A percentile compares a stretch with the other conserved stretches of the same genome.
These are phyloP conservation scores for Pseudomassariella vexata DNA, from an alignment of 2,329 filamentous ascomycete genomes.

Conservation along the genomic window DNA sequence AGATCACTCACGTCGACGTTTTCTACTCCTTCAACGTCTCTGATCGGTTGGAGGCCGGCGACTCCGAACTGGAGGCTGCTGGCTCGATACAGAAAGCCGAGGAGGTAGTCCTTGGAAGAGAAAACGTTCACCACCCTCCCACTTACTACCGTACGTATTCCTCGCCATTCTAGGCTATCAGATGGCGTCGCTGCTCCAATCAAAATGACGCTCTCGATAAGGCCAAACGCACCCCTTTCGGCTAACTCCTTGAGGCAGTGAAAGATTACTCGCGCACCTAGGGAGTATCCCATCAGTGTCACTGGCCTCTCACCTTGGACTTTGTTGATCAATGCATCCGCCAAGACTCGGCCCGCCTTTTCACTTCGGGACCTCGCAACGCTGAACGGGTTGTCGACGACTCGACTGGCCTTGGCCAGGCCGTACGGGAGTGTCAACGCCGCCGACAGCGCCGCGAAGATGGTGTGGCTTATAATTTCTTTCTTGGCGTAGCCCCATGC, in stretches of 20 bases:
- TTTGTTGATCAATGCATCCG: conserved; percentile 76
- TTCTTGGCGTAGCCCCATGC: conserved; percentile 71
- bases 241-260: conserved; percentile 73
- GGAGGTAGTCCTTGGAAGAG: conserved; percentile 79
- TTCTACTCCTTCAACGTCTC: conserved; percentile 59
- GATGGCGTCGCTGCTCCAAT: conserved; percentile 78
- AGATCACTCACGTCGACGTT: conserved; percentile 63
- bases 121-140: conserved; percentile 85
- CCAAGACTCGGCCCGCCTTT: conserved; percentile 65
- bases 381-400: conserved; percentile 79
- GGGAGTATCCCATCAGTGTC: conserved; percentile 73
- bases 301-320: conserved; percentile 80
- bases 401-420: conserved; percentile 60
- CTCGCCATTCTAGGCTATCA: conserved; percentile 66
- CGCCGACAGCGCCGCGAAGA: conserved; percentile 51
- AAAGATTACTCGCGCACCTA: conserved; percentile 78
- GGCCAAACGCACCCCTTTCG: conserved; percentile 71
- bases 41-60: conserved; percentile 72
- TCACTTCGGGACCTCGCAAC: conserved; percentile 73
- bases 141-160: conserved; percentile 71
- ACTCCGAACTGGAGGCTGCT: conserved; percentile 79
- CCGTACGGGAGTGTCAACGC: conserved; percentile 54
- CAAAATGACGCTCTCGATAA: conserved; percentile 77
- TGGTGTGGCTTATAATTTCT: conserved; percentile 42
- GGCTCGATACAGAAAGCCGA: conserved; percentile 82